These are phyloP conservation scores for Excoecaria cochinchinensis DNA, from an alignment of 345 rosid species.

Conservation along the genomic window DNA sequence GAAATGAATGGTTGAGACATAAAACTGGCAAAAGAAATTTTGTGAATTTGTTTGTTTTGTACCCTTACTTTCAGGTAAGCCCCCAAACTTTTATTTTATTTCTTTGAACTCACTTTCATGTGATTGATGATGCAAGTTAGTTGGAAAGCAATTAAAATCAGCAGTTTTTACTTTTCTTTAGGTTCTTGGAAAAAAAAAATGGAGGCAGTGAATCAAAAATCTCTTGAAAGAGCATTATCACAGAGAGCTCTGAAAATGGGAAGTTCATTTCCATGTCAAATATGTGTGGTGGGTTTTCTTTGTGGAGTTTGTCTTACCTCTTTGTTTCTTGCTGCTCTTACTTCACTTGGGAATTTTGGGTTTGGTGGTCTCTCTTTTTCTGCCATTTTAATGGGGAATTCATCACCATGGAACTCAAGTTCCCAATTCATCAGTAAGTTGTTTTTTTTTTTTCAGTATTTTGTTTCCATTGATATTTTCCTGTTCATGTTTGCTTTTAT, in stretches of 20 bases:
- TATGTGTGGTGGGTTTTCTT: constrained; percentile 84
- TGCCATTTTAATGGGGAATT: constrained; percentile 37
- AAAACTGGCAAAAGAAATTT: constrained; percentile 12
- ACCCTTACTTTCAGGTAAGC: constrained; percentile 23
- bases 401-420: constrained; percentile 60
- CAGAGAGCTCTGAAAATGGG: constrained; percentile 85
- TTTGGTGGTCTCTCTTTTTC: constrained; percentile 55
- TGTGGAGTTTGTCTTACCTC: constrained; percentile 87
- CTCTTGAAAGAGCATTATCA: constrained; percentile 74
- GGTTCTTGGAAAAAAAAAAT: constrained; percentile 23
- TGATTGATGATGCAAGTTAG: constrained; percentile 23
- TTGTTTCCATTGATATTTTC: no score
- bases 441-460: not conserved
- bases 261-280: constrained; percentile 82
- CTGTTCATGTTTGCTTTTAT: not conserved
- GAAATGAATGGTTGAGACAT: constrained; percentile 19
- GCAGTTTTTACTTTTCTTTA: not conserved
- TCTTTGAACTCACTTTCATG: constrained; percentile 25
- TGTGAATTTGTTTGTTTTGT: constrained; percentile 14
- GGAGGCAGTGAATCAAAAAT: constrained; percentile 62
- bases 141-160: constrained; percentile 17
- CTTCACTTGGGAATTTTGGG: constrained; percentile 65
- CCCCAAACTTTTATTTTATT: not conserved
- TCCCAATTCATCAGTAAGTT: constrained; percentile 54
- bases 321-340: constrained; percentile 74